Evolutionary conservation across 495 filamentous ascomycete species (phyloP), one percentile per base, ranked within the genome.

Genomic region (Tuber microsphaerosporum): DNA sequence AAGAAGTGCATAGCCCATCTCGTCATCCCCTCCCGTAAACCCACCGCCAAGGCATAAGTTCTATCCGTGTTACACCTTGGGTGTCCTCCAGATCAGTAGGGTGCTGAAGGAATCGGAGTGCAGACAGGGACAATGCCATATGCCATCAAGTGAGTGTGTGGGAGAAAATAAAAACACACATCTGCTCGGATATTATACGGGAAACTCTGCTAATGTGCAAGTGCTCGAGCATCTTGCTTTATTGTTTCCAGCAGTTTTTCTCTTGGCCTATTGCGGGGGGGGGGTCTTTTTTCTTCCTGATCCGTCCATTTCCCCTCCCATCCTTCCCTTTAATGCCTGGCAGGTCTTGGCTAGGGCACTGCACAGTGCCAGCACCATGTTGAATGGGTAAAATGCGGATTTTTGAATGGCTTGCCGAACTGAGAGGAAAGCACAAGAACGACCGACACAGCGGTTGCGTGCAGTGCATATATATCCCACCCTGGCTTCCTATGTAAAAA

Each of bases 391-490:
- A 31, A 61, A 31, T 26, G 10, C 26, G n/a, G n/a, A 61, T 61
- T 61, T 61, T 61, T 14, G 51, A 61, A 61, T 3, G 10, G 10
- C 16, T 61, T 31, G n/a, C 51, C 9, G 20, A 26, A 61, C 8
- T 10, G 51, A 26, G n/a, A 31, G 19, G 20, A 51, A 51, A 51
- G 20, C 46, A 51, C 46, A 51, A n/a, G 46, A 20, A 51, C 46
- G 46, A 9, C 51, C n/a, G n/a, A 61, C n/a, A 61, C 51, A 61
- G n/a, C n/a, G 51, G 51, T 31, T 61, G 51, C n/a, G n/a, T 31
- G n/a, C 51, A 61, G n/a, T 61, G n/a, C 51, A 61, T 31, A 61
- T n/a, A 61, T 61, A 31, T 61, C 51, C 51, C 51, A 31, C n/a
- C 12, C 31, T 31, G n/a, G 51, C 9, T 61, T 61, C n/a, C 51